phyloP scores from a whole-genome alignment of 2,329 filamentous ascomycete genomes.

The Trichoderma sp. region DNA sequence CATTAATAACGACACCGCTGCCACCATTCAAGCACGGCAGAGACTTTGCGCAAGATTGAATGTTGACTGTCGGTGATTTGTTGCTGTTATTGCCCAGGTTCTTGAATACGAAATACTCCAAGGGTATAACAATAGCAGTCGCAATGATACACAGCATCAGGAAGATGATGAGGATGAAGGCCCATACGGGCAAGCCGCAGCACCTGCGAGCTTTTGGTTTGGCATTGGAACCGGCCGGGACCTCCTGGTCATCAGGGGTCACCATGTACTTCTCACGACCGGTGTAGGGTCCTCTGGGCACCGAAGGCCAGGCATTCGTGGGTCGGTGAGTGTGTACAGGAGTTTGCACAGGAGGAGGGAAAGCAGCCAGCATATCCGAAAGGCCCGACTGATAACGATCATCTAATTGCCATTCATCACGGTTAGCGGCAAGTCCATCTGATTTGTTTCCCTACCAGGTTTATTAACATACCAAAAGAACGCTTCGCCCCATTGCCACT shows the following conservation, averaged over 20 bases:
- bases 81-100: slow-evolving; percentile 45
- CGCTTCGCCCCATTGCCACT: slow-evolving; percentile 43
- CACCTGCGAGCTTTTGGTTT: slow-evolving; percentile 59
- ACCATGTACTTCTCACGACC: slow-evolving; percentile 6
- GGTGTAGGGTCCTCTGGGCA: slow-evolving; percentile 27
- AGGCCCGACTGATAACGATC: slow-evolving; percentile 55
- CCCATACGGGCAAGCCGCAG: slow-evolving; percentile 83
- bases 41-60: slow-evolving; percentile 59
- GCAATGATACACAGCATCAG: slow-evolving; percentile 71
- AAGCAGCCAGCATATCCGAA: slow-evolving; percentile 67
- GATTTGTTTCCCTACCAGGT: background rate
- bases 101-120: slow-evolving; percentile 64
- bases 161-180: slow-evolving; percentile 66
- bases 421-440: background rate
- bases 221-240: slow-evolving; percentile 20
- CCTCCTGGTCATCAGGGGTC: slow-evolving; percentile 28
- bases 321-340: slow-evolving; percentile 44
- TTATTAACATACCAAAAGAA: slow-evolving; percentile 40
- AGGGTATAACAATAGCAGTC: slow-evolving; percentile 79
- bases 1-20: slow-evolving; percentile 67
- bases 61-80: slow-evolving; percentile 41
- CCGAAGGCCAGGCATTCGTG: slow-evolving; percentile 53
- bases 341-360: slow-evolving; percentile 61
- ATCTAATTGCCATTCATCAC: slow-evolving; percentile 33
- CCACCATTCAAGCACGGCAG: slow-evolving; percentile 79